Evolutionary conservation across 352 stramenopile species (phyloP).

Genomic region (Phytophthora citrophthora): DNA sequence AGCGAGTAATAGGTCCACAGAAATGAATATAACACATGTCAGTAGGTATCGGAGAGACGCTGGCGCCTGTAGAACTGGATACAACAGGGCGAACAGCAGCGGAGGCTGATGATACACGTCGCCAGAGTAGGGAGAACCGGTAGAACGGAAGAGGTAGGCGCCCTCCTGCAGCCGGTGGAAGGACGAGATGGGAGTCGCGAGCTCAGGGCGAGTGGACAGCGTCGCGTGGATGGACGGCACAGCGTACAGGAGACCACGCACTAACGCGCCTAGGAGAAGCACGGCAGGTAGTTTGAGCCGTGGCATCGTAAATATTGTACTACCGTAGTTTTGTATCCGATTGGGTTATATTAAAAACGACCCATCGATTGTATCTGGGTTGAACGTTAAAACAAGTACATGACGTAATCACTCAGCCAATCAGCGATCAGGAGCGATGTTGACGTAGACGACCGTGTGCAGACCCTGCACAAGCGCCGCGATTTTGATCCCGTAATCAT

Average conservation of each 20-base stretch:
- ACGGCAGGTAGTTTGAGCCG: conserved; percentile 11
- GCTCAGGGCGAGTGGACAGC: conserved; percentile 63
- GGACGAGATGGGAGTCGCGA: conserved; percentile 69
- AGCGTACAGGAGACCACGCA: conserved; percentile 50
- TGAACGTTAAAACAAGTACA: too few relatives aligned
- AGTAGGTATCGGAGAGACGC: conserved; percentile 34
- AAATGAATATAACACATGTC: conserved; percentile 51
- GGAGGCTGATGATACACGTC: conserved; percentile 87
- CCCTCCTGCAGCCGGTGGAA: conserved; percentile 67
- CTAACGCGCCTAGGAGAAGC: conserved; percentile 38
- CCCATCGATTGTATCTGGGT: too few relatives aligned
- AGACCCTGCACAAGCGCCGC: too few relatives aligned
- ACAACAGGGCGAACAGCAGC: conserved; percentile 76
- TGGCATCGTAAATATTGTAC: not conserved
- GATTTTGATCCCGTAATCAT: too few relatives aligned
- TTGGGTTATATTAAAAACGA: too few relatives aligned
- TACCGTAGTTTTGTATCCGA: too few relatives aligned
- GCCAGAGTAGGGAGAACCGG: conserved; percentile 69
- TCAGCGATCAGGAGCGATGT: too few relatives aligned
- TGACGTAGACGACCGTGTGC: too few relatives aligned
- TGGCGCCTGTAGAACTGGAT: conserved; percentile 48
- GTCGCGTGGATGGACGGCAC: conserved; percentile 41
- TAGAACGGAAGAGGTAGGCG: conserved; percentile 54
- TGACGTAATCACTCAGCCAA: too few relatives aligned
- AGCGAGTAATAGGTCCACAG: conserved; percentile 62